Base-by-base conservation (phyloP, 345 rosid species). In the Aquilaria sinensis region DNA sequence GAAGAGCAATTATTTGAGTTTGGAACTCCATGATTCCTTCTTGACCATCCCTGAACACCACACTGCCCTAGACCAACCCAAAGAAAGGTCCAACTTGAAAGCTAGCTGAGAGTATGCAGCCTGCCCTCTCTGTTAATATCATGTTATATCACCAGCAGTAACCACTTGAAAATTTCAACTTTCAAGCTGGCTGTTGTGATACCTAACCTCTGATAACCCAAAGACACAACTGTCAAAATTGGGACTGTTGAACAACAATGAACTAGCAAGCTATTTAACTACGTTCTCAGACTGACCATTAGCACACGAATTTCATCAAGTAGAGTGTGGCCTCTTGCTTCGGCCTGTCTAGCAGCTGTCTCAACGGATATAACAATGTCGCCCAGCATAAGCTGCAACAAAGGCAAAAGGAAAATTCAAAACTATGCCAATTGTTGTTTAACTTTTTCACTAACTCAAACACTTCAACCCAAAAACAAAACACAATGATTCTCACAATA, bases 281-380 rank as follows among this genome's bases (percentile, higher is more conserved):
- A 37, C 8, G 43, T 9, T 50, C 6, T 31, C 23, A 62, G 67
- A 80, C 87, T 43, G 69, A 94, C 97, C 97, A 88, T 70, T 66
- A 94, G 96, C 72, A 94, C 74, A 23, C 96, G 95, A 57, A 90
- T 85, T 78, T 94, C 99, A 76, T 94, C 96, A 65, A 90, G 81
- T 68, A 94, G 86, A 56, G 86, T 67, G 72, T 90, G 96, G 6
- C 91, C 96, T 66, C 99, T 81, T 79, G 90, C 97, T 60, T 84
- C 88, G 3, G 99, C 97, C 60, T 94, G 99, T 60, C 82, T 79
- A 55, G 91, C 88, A 70, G 97, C 99, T 6, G 96, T 91, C 72
- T 94, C 96, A 58, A 81, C 87, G 54, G 99, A 94, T 67, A 94
- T 83, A 15, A 94, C 99, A 12, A 94, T 70, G 76, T 94, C 97